These are phyloP conservation scores for Dactylonectria estremocensis DNA, from an alignment of 2,329 filamentous ascomycete species.

Conservation along the genomic window DNA sequence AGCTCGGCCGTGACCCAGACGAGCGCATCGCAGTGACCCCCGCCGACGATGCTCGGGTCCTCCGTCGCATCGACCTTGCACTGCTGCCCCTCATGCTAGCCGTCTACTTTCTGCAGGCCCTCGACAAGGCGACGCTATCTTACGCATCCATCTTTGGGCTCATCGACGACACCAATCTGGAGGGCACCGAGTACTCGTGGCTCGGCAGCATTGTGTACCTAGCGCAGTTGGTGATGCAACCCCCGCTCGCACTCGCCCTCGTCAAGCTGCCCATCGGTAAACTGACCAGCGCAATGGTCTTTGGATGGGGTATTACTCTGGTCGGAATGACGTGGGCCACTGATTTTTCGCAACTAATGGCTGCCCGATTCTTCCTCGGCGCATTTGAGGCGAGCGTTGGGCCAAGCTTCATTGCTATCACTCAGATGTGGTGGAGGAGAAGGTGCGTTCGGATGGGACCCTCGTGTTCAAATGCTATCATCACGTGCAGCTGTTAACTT, in stretches of 20 bases:
- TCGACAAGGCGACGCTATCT: slow-evolving; percentile 74
- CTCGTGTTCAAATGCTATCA: not conserved
- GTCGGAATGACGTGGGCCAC: slow-evolving; percentile 67
- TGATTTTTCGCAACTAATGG: slow-evolving; percentile 65
- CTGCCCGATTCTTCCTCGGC: slow-evolving; percentile 69
- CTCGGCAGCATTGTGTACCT: slow-evolving; percentile 73
- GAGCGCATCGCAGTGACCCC: slow-evolving; percentile 52
- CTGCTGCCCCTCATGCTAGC: slow-evolving; percentile 65
- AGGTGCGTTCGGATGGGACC: slow-evolving; percentile 45
- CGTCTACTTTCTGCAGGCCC: slow-evolving; percentile 74
- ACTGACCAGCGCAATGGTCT: slow-evolving; percentile 70
- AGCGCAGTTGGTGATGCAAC: slow-evolving; percentile 73
- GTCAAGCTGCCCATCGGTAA: slow-evolving; percentile 75
- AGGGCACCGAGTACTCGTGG: slow-evolving; percentile 73
- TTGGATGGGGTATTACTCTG: slow-evolving; percentile 69
- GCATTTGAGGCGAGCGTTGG: slow-evolving; percentile 66
- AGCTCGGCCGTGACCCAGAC: slow-evolving; percentile 54
- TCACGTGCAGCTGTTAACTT: slow-evolving; percentile 22
- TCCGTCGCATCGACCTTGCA: slow-evolving; percentile 58
- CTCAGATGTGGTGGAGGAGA: slow-evolving; percentile 74
- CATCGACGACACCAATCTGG: slow-evolving; percentile 69
- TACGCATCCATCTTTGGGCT: slow-evolving; percentile 77
- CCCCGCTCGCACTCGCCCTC: slow-evolving; percentile 68
- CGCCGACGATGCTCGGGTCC: slow-evolving; percentile 53
- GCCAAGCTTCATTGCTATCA: slow-evolving; percentile 70